phyloP scores from a whole-genome alignment of 106 monocot genomes.

The Allium sativum region DNA sequence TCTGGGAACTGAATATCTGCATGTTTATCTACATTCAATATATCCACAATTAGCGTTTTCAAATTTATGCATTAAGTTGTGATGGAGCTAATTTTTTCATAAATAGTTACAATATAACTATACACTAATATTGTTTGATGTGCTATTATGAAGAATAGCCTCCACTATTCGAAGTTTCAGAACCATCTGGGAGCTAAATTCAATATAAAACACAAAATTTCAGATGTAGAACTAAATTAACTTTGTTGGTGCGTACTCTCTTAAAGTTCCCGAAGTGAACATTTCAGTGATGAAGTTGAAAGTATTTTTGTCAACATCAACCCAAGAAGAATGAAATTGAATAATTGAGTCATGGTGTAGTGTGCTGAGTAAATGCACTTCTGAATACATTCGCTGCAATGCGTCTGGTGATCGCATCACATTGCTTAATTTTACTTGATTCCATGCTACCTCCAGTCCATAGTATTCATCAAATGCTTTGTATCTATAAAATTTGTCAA shows the following conservation, averaged over 20 bases:
- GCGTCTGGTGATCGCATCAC: slow-evolving; percentile 67
- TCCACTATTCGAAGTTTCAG: too few species aligned
- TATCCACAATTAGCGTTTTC: too few species aligned
- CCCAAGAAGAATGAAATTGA: slow-evolving; percentile 73
- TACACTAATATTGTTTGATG: too few species aligned
- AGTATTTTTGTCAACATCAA: slow-evolving; percentile 44
- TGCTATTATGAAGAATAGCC: too few species aligned
- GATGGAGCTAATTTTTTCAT: too few species aligned
- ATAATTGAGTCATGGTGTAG: slow-evolving; percentile 78
- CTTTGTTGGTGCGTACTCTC: slow-evolving; percentile 38
- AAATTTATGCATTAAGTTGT: too few species aligned
- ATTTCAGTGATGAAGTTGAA: slow-evolving; percentile 99
- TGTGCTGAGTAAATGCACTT: slow-evolving; percentile 80
- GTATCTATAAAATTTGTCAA: slow-evolving; percentile 41
- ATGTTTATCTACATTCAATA: too few species aligned
- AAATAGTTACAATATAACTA: too few species aligned
- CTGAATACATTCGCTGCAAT: slow-evolving; percentile 79
- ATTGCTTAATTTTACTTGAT: slow-evolving; percentile 62
- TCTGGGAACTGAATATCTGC: too few species aligned
- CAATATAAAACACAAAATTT: too few species aligned
- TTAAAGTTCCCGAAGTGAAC: slow-evolving; percentile 92
- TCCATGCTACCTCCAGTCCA: slow-evolving; percentile 94
- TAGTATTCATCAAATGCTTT: slow-evolving; percentile 80
- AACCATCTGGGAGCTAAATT: too few species aligned
- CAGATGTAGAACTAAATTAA: not conserved